Conservation (phyloP, 2,329 filamentous ascomycete species). For the Dothideomycetes sp. region DNA sequence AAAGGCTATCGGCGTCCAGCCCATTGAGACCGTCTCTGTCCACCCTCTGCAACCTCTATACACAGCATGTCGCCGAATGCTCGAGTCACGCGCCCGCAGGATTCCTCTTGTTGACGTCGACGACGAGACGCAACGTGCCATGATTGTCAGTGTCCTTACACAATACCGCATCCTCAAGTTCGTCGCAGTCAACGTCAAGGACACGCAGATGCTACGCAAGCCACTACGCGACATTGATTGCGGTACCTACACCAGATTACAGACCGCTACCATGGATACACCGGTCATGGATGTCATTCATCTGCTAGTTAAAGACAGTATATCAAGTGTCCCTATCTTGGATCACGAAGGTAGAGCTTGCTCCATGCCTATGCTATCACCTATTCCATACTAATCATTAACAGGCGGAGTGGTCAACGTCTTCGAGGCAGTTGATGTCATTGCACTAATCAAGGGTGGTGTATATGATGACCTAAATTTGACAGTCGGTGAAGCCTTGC, state of each 20-base stretch:
- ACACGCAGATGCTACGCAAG: conserved; percentile 83
- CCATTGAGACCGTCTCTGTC: conserved; percentile 92
- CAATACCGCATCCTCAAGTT: conserved; percentile 99
- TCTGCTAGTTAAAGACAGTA: conserved; percentile 82
- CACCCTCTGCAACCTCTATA: conserved; percentile 85
- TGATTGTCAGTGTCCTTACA: conserved; percentile 93
- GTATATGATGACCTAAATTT: conserved; percentile 83
- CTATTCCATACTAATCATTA: conserved; percentile 4
- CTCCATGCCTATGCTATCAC: background rate
- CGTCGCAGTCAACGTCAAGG: conserved; percentile 86
- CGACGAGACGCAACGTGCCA: conserved; percentile 83
- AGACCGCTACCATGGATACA: conserved; percentile 78
- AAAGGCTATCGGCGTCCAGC: conserved; percentile 79
- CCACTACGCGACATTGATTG: conserved; percentile 74
- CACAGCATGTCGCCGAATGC: conserved; percentile 89
- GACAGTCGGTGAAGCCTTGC: conserved; percentile 78
- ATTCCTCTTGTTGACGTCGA: conserved; percentile 92
- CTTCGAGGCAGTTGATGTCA: conserved; percentile 96
- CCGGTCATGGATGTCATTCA: conserved; percentile 92
- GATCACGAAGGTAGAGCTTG: conserved; percentile 54
- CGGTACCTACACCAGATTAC: conserved; percentile 72
- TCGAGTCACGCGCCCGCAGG: conserved; percentile 81
- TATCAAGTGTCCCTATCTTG: conserved; percentile 88
- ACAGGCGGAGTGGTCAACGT: conserved; percentile 74
- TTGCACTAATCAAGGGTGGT: conserved; percentile 87